A percentile compares a stretch with the other conserved stretches of the same genome.
phyloP scores from a whole-genome alignment of 768 basidiomycete genomes.

The Kwoniella pini region DNA sequence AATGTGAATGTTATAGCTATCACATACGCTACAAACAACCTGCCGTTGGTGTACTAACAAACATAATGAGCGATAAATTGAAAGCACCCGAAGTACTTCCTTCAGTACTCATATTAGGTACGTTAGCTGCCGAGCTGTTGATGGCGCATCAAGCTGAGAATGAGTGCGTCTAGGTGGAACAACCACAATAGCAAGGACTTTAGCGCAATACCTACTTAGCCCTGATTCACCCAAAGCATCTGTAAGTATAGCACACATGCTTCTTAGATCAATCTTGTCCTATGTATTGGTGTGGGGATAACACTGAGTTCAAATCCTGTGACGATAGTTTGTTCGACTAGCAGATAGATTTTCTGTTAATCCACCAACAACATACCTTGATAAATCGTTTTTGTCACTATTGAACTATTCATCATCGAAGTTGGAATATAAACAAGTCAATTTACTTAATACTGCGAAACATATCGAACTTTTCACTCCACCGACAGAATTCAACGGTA shows the following conservation, averaged over 20 bases:
- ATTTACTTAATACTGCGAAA: slow-evolving; percentile 29
- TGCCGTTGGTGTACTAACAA: neutral
- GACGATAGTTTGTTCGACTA: slow-evolving; percentile 31
- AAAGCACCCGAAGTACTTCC: slow-evolving; percentile 2
- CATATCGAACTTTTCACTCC: slow-evolving; percentile 40
- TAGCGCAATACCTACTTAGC: slow-evolving; percentile 29
- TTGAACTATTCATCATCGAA: slow-evolving; percentile 16
- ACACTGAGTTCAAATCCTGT: no score
- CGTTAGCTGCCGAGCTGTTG: neutral
- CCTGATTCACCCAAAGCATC: slow-evolving; percentile 8
- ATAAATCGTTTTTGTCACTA: slow-evolving; percentile 37
- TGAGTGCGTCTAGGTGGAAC: slow-evolving; percentile 28
- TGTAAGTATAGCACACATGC: slow-evolving; percentile 7
- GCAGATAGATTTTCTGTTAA: slow-evolving; percentile 47
- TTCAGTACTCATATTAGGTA: slow-evolving; percentile 36
- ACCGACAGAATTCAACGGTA: slow-evolving; percentile 20
- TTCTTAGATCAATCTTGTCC: no score
- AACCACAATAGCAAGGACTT: slow-evolving; percentile 32
- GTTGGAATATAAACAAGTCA: slow-evolving; percentile 50
- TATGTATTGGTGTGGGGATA: no score
- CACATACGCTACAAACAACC: no score
- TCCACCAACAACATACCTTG: slow-evolving; percentile 52
- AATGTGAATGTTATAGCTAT: no score
- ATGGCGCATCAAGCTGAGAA: neutral
- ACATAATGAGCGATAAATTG: slow-evolving; percentile 12